Evolutionary conservation across 1,284 basidiomycete species (phyloP), one percentile per base, ranked within the genome.

Genomic region (Apiotrichum brassicae): DNA sequence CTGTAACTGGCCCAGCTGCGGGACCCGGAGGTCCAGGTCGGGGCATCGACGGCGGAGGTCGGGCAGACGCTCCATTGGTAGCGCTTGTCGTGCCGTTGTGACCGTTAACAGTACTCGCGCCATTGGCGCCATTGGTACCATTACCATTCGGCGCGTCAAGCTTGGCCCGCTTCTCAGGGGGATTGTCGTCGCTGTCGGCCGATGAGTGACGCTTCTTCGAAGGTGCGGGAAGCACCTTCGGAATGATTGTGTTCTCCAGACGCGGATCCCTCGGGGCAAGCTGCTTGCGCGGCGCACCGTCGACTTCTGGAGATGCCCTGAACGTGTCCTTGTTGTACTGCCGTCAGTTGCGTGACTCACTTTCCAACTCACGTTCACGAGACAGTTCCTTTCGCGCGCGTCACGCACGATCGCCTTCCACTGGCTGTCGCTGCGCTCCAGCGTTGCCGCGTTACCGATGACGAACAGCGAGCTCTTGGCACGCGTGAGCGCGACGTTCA

Each of bases 401-500:
- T 97, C 85, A 9, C 75, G 70, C 20, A 95, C 78, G 34, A 95
- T 89, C 24, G 78, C 75, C 48, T 77, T 79, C 92, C 92, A 97
- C 13, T 79, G 82, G 18, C 78, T 74, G 60, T 97, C 85, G 55
- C 87, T 88, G 47, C 90, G 78, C 65, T 90, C 85, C 9, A 97
- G 78, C 2, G 91, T 94, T 9, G 86, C 76, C 7, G 84, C 85
- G 71, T 97, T 85, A 6, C 95, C 95, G 24, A 99, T 79, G 42
- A 99, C 84, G 68, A 94, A 98, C 11, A 98, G 75, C 7, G 92
- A 97, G 20, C 89, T 91, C 65, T 87, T 88, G 4, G 95, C 90
- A 66, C 95, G 85, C 16, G 95, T 99, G 34, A 99, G 76, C 18
- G 95, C 94, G 19, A 99, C 95, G 72, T 99, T 98, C 87, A 97